These are phyloP conservation scores for Phytophthora colocasiae DNA, from an alignment of 352 stramenopile genomes.

Conservation along the genomic window DNA sequence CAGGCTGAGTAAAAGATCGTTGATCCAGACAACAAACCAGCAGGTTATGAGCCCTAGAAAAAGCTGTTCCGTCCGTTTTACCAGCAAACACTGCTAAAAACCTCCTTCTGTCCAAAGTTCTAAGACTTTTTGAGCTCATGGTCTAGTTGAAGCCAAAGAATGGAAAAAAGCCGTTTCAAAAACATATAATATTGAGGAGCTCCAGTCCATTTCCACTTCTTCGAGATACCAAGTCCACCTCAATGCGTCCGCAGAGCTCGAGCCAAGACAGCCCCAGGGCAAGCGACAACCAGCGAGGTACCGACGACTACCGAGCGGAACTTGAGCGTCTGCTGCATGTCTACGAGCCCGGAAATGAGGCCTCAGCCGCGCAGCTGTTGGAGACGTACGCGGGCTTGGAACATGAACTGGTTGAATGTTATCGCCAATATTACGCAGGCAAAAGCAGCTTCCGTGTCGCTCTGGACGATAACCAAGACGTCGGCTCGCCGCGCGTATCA, in stretches of 20 bases:
- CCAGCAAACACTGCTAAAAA: neutral
- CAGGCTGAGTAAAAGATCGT: constrained; percentile 6
- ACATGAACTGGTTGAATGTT: constrained; percentile 69
- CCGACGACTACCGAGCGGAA: constrained; percentile 28
- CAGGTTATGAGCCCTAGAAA: constrained; percentile 8
- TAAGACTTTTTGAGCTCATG: neutral
- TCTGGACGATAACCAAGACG: constrained; percentile 26
- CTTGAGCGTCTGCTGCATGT: constrained; percentile 51
- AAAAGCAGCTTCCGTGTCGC: constrained; percentile 52
- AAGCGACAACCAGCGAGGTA: constrained; percentile 22
- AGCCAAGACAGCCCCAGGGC: constrained; percentile 5
- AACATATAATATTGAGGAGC: constrained; percentile 26
- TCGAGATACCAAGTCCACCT: constrained; percentile 21
- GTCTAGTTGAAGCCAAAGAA: constrained; percentile 29
- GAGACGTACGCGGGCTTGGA: constrained; percentile 65
- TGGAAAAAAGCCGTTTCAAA: constrained; percentile 30
- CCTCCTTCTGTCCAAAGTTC: neutral
- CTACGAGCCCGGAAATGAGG: constrained; percentile 56
- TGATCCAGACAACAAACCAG: constrained; percentile 1
- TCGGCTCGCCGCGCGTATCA: constrained; percentile 23
- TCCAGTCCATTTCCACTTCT: constrained; percentile 32
- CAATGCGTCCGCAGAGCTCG: constrained; percentile 24
- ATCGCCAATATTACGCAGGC: constrained; percentile 69
- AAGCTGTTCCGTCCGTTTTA: constrained; percentile 1
- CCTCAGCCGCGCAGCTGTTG: constrained; percentile 47